Base-by-base conservation (phyloP, 495 filamentous ascomycete species). In the Podospora australis region DNA sequence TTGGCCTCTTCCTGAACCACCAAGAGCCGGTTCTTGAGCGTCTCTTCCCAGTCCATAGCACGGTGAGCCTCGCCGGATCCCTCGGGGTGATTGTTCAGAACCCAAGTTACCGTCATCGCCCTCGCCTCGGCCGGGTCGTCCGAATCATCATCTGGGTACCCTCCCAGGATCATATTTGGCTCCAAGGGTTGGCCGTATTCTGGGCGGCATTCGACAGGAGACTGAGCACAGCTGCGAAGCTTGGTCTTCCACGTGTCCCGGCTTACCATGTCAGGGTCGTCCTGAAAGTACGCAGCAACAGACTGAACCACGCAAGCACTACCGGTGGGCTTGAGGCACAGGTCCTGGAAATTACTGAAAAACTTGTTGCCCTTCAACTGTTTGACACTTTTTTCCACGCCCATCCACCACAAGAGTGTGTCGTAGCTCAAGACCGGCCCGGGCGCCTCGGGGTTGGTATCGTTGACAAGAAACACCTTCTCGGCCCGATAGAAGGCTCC, bases 401-500 rank as follows among this genome's bases (percentile, higher is more conserved):
- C 88, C 59, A 92, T 88, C 92, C 91, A 97, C 92, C 92, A 98
- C 5, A 69, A 68, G 11, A 98, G 70, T 0, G 86, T 96, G 4
- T 96, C 85, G 50, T 91, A 92, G 62, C 80, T 86, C 44, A 98
- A 62, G 13, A 96, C 85, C 2, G 87, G 87, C 2, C 84, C 83
- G 17, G 78, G 76, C 0, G 78, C 82, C 6, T 69, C 70, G 6
- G 72, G 53, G 8, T 75, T 63, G 6, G 80, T 88, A 56, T 96
- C 89, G 54, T 97, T 98, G 47, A 97, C 87, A 28, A 98, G 62
- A 62, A 97, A 97, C 2, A 83, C 81, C 66, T 97, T 91, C 63
- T 98, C 86, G 2, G 90, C 84, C 13, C 92, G 88, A 63, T 87
- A 97, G 63, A 98, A 98, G 2, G 94, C 88, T 1, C 90, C 94